Percentiles rank a stretch among this genome's conserved stretches.
These are phyloP conservation scores for Hericium coralloides DNA, from an alignment of 768 basidiomycete species.

Conservation along the genomic window DNA sequence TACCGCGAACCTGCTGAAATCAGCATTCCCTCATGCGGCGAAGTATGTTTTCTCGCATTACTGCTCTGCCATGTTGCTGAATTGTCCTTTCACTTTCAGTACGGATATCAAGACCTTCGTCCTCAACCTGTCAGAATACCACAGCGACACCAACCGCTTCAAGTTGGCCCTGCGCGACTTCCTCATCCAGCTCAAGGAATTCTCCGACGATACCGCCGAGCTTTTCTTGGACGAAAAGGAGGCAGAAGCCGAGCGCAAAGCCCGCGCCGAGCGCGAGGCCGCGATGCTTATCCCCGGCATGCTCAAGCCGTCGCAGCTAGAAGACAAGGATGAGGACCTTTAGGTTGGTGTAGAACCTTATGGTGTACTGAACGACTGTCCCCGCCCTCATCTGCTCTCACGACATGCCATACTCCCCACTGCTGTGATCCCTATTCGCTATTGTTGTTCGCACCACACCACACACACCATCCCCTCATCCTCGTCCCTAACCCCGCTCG, in stretches of 20 bases:
- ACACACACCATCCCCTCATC: neutral
- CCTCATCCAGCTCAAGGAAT: constrained; percentile 96
- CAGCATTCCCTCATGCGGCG: constrained; percentile 89
- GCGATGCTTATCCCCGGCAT: constrained; percentile 96
- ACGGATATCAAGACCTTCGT: constrained; percentile 68
- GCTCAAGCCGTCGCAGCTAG: constrained; percentile 91
- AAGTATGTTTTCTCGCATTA: constrained; percentile 38
- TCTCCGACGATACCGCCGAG: constrained; percentile 90
- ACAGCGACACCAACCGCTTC: constrained; percentile 82
- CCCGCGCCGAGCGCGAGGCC: constrained; percentile 75
- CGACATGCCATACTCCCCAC: neutral
- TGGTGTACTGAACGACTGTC: neutral
- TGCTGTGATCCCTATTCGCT: neutral
- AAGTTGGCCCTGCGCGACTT: constrained; percentile 94
- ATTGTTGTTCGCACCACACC: neutral
- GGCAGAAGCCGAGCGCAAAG: constrained; percentile 67
- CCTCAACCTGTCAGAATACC: constrained; percentile 55
- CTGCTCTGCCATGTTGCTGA: neutral
- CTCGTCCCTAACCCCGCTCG: neutral
- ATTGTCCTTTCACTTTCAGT: constrained; percentile 26
- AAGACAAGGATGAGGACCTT: constrained; percentile 89
- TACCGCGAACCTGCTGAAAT: constrained; percentile 76
- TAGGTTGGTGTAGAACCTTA: constrained; percentile 22
- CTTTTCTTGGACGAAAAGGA: constrained; percentile 94
- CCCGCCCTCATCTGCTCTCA: neutral